Evolutionary conservation across 2,329 filamentous ascomycete species (phyloP).

Genomic region (Penicillium sp.): DNA sequence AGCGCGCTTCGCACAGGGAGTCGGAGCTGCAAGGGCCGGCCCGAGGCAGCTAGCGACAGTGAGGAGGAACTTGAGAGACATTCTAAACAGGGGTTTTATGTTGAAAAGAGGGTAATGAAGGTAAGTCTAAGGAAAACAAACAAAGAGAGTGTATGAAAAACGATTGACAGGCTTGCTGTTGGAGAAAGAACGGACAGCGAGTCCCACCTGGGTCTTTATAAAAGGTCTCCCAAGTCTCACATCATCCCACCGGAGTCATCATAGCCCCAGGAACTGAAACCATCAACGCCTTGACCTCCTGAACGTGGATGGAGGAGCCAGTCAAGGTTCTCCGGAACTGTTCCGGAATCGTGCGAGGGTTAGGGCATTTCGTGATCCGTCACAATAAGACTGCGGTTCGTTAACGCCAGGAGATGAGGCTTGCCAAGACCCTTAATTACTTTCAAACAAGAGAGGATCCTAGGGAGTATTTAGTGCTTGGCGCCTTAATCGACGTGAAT

Average conservation of each 20-base stretch:
- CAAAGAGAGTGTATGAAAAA: constrained; percentile 11
- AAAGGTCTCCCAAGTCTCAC: constrained; percentile 5
- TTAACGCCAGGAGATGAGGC: not conserved
- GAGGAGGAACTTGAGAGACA: constrained; percentile 32
- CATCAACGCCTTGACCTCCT: constrained; percentile 6
- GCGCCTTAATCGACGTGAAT: not conserved
- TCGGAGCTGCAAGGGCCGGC: constrained; percentile 34
- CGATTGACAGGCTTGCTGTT: constrained; percentile 18
- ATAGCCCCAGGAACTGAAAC: constrained; percentile 15
- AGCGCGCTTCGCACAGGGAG: constrained; percentile 8
- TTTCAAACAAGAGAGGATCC: not conserved
- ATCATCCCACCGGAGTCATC: not conserved
- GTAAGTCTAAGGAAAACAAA: constrained; percentile 4
- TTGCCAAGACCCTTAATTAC: constrained; percentile 6
- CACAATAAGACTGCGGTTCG: constrained; percentile 1
- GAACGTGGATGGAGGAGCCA: not conserved
- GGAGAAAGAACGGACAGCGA: constrained; percentile 7
- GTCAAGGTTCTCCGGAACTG: not conserved
- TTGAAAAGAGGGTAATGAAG: constrained; percentile 12
- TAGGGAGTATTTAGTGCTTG: not conserved
- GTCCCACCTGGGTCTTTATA: constrained; percentile 13
- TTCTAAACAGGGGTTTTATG: constrained; percentile 17
- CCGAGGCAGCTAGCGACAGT: constrained; percentile 30
- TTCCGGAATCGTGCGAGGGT: not conserved
- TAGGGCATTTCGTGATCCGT: not conserved